Base-by-base conservation (phyloP, 2,329 filamentous ascomycete species). In the Epichloe uncinata region DNA sequence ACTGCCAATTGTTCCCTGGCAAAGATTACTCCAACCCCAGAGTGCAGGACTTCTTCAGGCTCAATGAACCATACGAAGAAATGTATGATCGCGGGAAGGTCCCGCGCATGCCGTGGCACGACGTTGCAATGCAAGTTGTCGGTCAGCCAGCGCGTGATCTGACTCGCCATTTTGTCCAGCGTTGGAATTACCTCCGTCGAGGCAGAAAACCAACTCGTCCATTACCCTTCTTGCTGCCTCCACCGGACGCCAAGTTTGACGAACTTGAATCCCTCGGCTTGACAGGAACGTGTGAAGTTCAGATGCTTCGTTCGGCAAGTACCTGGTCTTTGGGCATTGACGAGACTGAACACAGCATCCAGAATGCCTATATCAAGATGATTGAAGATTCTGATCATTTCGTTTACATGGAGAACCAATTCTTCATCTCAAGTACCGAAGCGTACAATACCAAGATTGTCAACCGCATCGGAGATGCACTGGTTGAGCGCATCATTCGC, bases 351-450 rank as follows among this genome's bases (percentile, higher is more conserved):
- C 84, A 90, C 66, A 97, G 91, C 62, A 97, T 98, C 62, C 90
- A 95, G 75, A 93, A 85, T 55, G 91, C 93, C 3, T 97, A 97
- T 61, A 78, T 94, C 57, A 93, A 94, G 64, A 81, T 95, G 73
- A 98, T 98, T 57, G 84, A 93, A 56, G 85, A 91, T 55, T 96
- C 89, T 2, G 88, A 98, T 45, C 93, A 97, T 65, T 95, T 96
- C 60, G 87, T 97, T 47, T 97, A 98, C 67, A 95, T 97, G 56
- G 93, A 98, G 65, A 98, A 98, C 63, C 93, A 98, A 62, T 98
- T 97, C 69, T 98, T 95, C 71, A 86, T 98, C 65, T 94, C 87
- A 36, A 95, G 87, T 57, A 93, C 87, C 47, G 85, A 93, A 60
- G 89, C 90, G 5, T 82, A 95, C 58, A 86, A 85, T 48, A 87